Base-by-base conservation (phyloP, 345 rosid genomes). In the Clarkia xantiana region DNA sequence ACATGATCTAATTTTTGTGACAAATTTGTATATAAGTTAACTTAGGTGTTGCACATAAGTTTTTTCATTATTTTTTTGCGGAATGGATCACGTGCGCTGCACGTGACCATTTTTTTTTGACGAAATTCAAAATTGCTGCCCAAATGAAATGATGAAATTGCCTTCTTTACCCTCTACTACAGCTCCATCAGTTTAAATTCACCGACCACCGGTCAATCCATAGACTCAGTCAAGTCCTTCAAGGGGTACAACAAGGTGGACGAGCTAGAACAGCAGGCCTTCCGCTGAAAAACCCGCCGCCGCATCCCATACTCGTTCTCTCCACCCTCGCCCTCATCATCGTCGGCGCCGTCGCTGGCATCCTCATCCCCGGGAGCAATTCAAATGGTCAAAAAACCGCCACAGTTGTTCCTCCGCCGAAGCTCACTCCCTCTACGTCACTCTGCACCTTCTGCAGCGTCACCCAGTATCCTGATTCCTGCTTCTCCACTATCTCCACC, bases 241-340 rank as follows among this genome's bases (percentile, higher is more conserved):
- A 85, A 85, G 56, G 95, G 94, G 42, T 89, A 90, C 54, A 94
- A 85, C 14, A 85, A 89, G 63, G 97, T 89, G 1, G 80, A 89
- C 40, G 79, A 69, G 59, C 56, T 47, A 11, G 81, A 80, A 58
- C 62, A 82, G 54, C 65, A 49, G 53, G 81, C 85, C 14, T 80
- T 78, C 71, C 70, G 68, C 45, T 58, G 54, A 40, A 86, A 69
- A 51, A 69, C 88, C 7, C 68, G 86, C 6, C 62, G 65, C 57
- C 95, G 95, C 43, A 1, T 72, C 36, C 55, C 51, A 52, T 81
- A 38, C 43, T 81, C 15, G 15, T 45, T 1, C 55, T 73, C 65
- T 71, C 85, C 59, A 44, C 47, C 42, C n/a, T 64, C 13, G 57
- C 82, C 18, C 76, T 86, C 3, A 55, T 74, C 4, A 53, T 85